Percentiles rank a stretch among this genome's conserved stretches.
Evolutionary conservation across 441 rosid genomes (phyloP).

Genomic region (Oxalis stricta): DNA sequence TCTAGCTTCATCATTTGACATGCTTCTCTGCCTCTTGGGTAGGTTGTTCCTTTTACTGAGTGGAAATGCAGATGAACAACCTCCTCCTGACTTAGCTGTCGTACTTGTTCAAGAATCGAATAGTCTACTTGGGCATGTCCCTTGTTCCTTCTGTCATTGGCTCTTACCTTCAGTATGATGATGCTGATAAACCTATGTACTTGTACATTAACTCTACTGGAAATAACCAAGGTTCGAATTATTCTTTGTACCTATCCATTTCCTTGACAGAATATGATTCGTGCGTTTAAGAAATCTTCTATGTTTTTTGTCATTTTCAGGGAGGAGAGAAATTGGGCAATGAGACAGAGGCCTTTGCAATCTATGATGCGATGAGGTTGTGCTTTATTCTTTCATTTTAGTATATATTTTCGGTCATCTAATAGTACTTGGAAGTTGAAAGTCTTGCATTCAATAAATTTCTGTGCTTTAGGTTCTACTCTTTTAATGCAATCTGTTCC

Average conservation of each 20-base stretch:
- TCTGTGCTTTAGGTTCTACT: too few relatives aligned
- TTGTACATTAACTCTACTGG: constrained; percentile 88
- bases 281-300: constrained; percentile 1
- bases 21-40: constrained; percentile 9
- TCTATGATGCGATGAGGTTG: constrained; percentile 82
- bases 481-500: too few relatives aligned
- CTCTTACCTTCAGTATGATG: constrained; percentile 72
- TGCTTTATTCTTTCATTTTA: constrained; percentile 8
- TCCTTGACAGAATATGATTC: background rate
- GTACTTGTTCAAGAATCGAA: constrained; percentile 60
- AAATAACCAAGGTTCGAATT: constrained; percentile 53
- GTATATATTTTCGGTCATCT: background rate
- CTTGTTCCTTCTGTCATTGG: constrained; percentile 84
- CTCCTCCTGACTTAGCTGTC: constrained; percentile 92
- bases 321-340: constrained; percentile 62
- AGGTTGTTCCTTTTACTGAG: constrained; percentile 72
- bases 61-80: constrained; percentile 75
- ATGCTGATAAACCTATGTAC: constrained; percentile 66
- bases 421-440: background rate
- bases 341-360: constrained; percentile 80
- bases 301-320: constrained; percentile 18
- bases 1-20: too few relatives aligned
- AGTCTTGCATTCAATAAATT: background rate
- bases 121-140: constrained; percentile 88
- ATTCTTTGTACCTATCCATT: background rate